Percentiles rank a stretch among this genome's conserved stretches.
These are phyloP conservation scores for Colletotrichum brevisporum DNA, from an alignment of 2,329 filamentous ascomycete species.

Conservation along the genomic window DNA sequence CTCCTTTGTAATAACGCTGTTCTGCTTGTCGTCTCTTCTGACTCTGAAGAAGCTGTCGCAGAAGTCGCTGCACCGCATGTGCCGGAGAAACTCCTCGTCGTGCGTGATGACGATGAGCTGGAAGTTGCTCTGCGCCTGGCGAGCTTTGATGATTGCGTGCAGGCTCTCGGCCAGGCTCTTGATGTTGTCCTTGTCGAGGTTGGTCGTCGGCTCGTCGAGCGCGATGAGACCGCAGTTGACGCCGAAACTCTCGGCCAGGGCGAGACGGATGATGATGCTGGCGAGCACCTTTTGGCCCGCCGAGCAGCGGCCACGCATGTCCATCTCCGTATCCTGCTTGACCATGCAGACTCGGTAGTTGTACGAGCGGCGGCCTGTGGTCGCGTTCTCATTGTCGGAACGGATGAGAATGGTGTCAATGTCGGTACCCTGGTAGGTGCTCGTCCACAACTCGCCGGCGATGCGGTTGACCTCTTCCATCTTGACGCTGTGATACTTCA, in stretches of 20 bases:
- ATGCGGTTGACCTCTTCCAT: conserved; percentile 99
- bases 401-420: conserved; percentile 97
- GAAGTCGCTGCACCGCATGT: conserved; percentile 96
- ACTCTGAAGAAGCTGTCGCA: conserved; percentile 94
- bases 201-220: conserved; percentile 97
- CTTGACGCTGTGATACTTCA: conserved; percentile 95
- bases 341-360: conserved; percentile 99
- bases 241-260: conserved; percentile 96
- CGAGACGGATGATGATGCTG: conserved; percentile 96
- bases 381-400: conserved; percentile 83
- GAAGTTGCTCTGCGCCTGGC: conserved; percentile 92
- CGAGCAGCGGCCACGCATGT: conserved; percentile 98
- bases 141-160: conserved; percentile 86
- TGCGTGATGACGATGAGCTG: conserved; percentile 99
- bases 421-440: conserved; percentile 96
- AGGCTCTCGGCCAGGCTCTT: conserved; percentile 87
- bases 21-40: conserved; percentile 84
- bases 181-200: conserved; percentile 96
- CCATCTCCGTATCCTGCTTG: conserved; percentile 97
- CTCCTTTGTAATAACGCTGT: conserved; percentile 85
- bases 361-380: conserved; percentile 83
- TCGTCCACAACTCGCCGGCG: conserved; percentile 95
- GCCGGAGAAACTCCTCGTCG: conserved; percentile 93
- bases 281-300: conserved; percentile 97
- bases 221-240: conserved; percentile 96